Base-by-base conservation (phyloP, 495 filamentous ascomycete genomes). In the Hypoxylon cercidicola region DNA sequence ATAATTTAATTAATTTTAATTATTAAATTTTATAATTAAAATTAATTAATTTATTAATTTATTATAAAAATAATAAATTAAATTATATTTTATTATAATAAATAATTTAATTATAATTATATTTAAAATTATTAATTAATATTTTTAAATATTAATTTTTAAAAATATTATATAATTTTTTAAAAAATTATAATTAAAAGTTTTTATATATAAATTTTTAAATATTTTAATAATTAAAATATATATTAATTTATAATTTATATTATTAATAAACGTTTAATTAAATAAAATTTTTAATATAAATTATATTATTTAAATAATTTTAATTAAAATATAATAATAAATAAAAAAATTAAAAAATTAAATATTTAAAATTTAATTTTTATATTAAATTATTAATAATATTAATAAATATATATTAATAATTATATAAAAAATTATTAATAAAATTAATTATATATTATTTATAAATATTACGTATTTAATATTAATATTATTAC, bases 151-250 rank as follows among this genome's bases (percentile, higher is more conserved):
- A 12, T 40, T 40, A 40, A 40, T 40, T 12, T 40, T 40, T 40
- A 40, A 40, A 15, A 40, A 40, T 12, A 40, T 40, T 7, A 8
- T 40, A 40, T 12, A 40, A 40, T n/a, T n/a, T n/a, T n/a, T n/a
- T n/a, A n/a, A n/a, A n/a, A 40, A 40, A 40, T 40, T 12, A 12
- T 40, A 40, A 40, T 40, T 8, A 40, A 40, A 40, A n/a, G n/a
- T n/a, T n/a, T n/a, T n/a, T n/a, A n/a, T n/a, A n/a, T n/a, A n/a
- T n/a, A n/a, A n/a, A n/a, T n/a, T n/a, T n/a, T n/a, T n/a, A 12
- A 7, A 40, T 40, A 40, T 15, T 40, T 40, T 40, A 8, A 40
- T 40, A 7, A 7, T 40, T 40, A 12, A 40, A 40, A 40, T 7
- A 40, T 12, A 40, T 40, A 8, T 12, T 40, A 40, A 40, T 40